A percentile compares a stretch with the other conserved stretches of the same genome.
Evolutionary conservation across 75 land plant genomes (phyloP).

Genomic region (Picea glauca): DNA sequence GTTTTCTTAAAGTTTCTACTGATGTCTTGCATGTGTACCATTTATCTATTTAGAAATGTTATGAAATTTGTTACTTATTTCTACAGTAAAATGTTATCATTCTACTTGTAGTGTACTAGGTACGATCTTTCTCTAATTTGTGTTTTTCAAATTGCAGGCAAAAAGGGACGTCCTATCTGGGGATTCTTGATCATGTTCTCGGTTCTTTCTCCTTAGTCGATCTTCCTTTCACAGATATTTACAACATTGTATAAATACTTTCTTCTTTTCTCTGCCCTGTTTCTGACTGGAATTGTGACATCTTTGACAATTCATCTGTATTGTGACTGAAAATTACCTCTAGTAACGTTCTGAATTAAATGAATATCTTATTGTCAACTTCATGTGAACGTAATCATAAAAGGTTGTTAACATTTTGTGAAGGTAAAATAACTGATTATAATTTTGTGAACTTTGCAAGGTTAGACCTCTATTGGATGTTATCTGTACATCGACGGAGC

Average conservation of each 20-base stretch:
- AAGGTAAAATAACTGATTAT: not conserved
- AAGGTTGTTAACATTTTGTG: not conserved
- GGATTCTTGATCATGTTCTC: slow-evolving; percentile 48
- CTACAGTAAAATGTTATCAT: too few species aligned
- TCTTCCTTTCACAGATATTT: slow-evolving; percentile 71
- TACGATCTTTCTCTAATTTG: too few species aligned
- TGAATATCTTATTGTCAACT: not conserved
- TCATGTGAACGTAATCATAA: not conserved
- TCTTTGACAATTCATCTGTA: too few species aligned
- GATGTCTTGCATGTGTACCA: too few species aligned
- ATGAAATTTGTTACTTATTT: too few species aligned
- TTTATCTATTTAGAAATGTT: too few species aligned
- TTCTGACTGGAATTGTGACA: too few species aligned
- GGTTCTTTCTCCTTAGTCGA: slow-evolving; percentile 43
- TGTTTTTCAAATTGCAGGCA: slow-evolving; percentile 42
- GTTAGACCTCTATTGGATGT: slow-evolving; percentile 35
- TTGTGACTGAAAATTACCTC: slow-evolving; percentile 32
- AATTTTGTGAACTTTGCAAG: not conserved
- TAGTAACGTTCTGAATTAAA: slow-evolving; percentile 15
- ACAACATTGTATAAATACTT: slow-evolving; percentile 51
- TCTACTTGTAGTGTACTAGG: too few species aligned
- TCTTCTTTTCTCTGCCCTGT: not conserved
- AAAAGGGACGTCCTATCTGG: slow-evolving; percentile 76
- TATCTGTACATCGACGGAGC: slow-evolving; percentile 65
- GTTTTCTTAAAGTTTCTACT: too few species aligned